Evolutionary conservation across 345 rosid species (phyloP).

Genomic region (Melaleuca alternifolia): DNA sequence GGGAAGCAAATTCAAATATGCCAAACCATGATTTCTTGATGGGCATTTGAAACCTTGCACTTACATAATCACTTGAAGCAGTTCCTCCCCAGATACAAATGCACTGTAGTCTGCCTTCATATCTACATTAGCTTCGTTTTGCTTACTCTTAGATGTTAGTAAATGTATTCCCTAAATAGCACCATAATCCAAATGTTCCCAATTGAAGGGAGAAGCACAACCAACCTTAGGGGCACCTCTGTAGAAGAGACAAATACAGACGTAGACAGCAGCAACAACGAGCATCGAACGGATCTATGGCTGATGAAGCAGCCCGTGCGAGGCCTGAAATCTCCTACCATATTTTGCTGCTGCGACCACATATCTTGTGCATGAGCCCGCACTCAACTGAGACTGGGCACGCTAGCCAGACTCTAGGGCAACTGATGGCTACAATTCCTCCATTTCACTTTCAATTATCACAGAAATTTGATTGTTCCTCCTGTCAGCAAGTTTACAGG

Average conservation of each 20-base stretch:
- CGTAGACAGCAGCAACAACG: conserved; percentile 81
- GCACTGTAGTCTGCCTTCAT: not conserved
- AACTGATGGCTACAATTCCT: not conserved
- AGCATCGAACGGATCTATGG: conserved; percentile 79
- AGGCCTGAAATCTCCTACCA: conserved; percentile 26
- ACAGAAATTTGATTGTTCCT: too few species aligned
- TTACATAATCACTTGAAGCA: not conserved
- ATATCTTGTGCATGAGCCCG: conserved; percentile 46
- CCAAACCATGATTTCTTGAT: not conserved
- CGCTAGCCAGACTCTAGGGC: conserved; percentile 1
- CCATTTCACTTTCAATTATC: too few species aligned
- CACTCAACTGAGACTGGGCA: conserved; percentile 5
- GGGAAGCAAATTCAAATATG: not conserved
- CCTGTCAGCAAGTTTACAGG: too few species aligned
- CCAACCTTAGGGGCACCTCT: conserved; percentile 60
- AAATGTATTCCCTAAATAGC: too few species aligned
- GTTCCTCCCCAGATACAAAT: not conserved
- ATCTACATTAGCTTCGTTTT: not conserved
- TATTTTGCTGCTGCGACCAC: conserved; percentile 39
- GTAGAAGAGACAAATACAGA: conserved; percentile 78
- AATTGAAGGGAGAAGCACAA: conserved; percentile 50
- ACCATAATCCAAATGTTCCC: too few species aligned
- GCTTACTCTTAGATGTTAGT: not conserved
- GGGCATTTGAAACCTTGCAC: not conserved
- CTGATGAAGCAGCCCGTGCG: conserved; percentile 60